Evolutionary conservation across 768 basidiomycete species (phyloP).

Genomic region (Scleroderma citrinum): DNA sequence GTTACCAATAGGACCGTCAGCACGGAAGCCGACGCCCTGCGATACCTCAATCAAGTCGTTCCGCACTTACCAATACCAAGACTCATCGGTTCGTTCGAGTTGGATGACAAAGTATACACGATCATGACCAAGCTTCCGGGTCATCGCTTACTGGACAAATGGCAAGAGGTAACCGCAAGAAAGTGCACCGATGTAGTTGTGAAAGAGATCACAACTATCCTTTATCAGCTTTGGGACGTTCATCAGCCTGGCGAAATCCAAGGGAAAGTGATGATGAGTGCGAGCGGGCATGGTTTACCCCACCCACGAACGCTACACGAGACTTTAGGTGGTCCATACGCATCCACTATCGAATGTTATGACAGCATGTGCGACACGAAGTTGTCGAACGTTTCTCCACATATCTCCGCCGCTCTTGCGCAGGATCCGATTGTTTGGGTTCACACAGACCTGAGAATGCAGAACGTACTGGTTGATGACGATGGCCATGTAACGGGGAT

Average conservation of each 20-base stretch:
- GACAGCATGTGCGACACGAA: constrained; percentile 5
- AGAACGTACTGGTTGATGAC: constrained; percentile 17
- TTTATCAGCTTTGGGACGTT: constrained; percentile 15
- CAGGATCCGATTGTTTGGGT: constrained; percentile 11
- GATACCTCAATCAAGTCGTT: constrained; percentile 11
- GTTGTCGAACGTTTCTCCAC: constrained; percentile 1
- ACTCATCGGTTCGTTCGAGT: constrained; percentile 13
- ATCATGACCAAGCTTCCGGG: constrained; percentile 19
- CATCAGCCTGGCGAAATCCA: constrained; percentile 10
- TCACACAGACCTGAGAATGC: constrained; percentile 15
- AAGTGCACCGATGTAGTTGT: constrained; percentile 1
- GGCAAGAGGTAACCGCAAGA: constrained; percentile 2
- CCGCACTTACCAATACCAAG: constrained; percentile 18
- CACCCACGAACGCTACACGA: constrained; percentile 11
- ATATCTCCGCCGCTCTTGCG: neutral
- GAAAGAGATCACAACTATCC: constrained; percentile 1
- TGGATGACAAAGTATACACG: constrained; percentile 12
- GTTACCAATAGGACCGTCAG: constrained; percentile 8
- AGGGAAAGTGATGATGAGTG: constrained; percentile 19
- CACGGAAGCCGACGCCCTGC: constrained; percentile 17
- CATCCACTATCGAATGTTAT: constrained; percentile 15
- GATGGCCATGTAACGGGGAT: constrained; percentile 15
- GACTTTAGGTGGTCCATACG: constrained; percentile 13
- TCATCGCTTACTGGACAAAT: constrained; percentile 7
- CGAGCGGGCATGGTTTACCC: constrained; percentile 19